Evolutionary conservation across 345 rosid species (phyloP), one percentile per base, ranked within the genome.

Genomic region (Dovyalis caffra): DNA sequence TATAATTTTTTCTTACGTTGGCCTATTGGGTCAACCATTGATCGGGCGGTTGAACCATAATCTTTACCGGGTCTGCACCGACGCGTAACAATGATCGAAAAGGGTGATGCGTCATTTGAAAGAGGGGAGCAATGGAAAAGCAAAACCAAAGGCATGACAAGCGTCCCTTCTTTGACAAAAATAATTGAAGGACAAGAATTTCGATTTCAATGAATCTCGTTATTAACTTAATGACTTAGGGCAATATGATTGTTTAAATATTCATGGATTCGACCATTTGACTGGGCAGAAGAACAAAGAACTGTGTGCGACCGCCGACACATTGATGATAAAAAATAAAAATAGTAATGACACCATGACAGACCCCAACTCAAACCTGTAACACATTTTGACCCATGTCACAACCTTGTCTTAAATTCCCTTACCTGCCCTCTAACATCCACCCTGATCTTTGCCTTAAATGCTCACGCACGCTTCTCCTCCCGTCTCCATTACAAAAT

Each of bases 351-450:
- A 45, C 18, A 10, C 11, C n/a, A n/a, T 9, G 29, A 49, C 4
- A 43, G 57, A 29, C 38, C 26, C 10, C 72, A 32, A 0, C 29
- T 18, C 8, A 60, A 20, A 23, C 35, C 64, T 14, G 23, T 11
- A 18, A 0, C 18, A 21, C 26, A 29, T 77, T 15, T 15, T 65
- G 70, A 61, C 53, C 9, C 37, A 47, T 64, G 60, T 28, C 23
- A 37, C 3, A 34, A 0, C 49, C 64, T 29, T n/a, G 16, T 66
- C 32, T 64, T 71, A 71, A 77, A 56, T 71, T 20, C 71, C 21
- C 75, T 64, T 11, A 56, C 71, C 75, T 65, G 25, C 66, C 67
- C 75, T 64, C 71, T n/a, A 21, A 53, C 69, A 25, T 47, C 74
- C 18, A 10, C 3, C 69, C 8, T 12, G 6, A 5, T 61, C 2